Evolutionary conservation across 2,329 filamentous ascomycete species (phyloP).

Genomic region (Aspergillus sp.): DNA sequence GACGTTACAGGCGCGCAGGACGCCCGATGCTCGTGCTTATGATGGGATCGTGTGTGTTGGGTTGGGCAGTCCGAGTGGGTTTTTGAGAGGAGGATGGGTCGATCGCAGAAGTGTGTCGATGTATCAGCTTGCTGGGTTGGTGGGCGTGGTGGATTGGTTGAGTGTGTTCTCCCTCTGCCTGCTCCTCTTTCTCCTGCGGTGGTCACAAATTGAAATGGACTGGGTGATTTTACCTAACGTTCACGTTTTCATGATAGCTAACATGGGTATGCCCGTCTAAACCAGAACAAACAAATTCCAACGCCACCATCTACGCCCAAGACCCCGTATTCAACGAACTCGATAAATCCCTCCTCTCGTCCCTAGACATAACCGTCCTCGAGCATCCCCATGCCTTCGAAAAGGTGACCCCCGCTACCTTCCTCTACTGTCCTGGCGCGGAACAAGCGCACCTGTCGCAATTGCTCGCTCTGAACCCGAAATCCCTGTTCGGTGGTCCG

Average conservation of each 20-base stretch:
- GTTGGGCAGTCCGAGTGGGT: constrained; percentile 43
- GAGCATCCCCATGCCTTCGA: constrained; percentile 54
- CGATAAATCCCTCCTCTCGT: constrained; percentile 38
- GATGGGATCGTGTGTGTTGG: constrained; percentile 40
- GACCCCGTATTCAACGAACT: constrained; percentile 53
- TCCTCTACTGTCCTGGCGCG: constrained; percentile 64
- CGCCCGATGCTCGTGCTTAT: background rate
- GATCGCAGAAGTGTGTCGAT: constrained; percentile 41
- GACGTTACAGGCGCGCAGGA: constrained; percentile 1
- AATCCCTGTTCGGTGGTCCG: constrained; percentile 57
- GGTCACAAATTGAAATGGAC: background rate
- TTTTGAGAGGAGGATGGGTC: constrained; percentile 43
- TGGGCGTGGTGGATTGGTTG: constrained; percentile 26
- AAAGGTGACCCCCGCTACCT: constrained; percentile 47
- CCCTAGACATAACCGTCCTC: constrained; percentile 38
- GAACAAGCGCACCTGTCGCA: constrained; percentile 52
- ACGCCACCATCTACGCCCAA: constrained; percentile 48
- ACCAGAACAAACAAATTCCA: constrained; percentile 3
- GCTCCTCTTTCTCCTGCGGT: background rate
- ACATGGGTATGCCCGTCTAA: background rate
- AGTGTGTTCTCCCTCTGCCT: constrained; percentile 9
- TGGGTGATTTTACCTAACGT: background rate
- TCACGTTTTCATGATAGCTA: background rate
- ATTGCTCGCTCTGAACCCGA: constrained; percentile 51
- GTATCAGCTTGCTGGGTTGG: constrained; percentile 42